Base-by-base conservation (phyloP, 2,329 filamentous ascomycete species). In the Neonectria faginata region DNA sequence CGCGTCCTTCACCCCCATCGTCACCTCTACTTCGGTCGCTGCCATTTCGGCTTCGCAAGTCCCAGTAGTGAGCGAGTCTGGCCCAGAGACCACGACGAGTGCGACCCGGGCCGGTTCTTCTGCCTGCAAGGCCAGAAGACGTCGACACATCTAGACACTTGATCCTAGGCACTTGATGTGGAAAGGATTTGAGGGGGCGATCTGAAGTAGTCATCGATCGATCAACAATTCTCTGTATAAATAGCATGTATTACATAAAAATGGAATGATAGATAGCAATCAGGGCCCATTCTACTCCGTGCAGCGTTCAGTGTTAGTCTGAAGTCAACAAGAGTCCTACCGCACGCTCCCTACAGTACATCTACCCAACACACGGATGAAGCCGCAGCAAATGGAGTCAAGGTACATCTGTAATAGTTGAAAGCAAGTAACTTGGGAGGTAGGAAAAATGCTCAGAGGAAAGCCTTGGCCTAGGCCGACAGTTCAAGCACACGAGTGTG, bases 71-170 rank as follows among this genome's bases (percentile, higher is more conserved):
- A 33, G 10, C 29, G 48, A 51, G n/a, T 18, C 48, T 36, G 31
- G 27, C n/a, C n/a, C 29, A 14, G 48, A 20, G n/a, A 29, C 27
- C 6, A 20, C 47, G 6, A 25, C 45, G 3, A 51, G 27, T 11
- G 22, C 47, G 3, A 16, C 18, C 27, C 27, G 27, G 2, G 47
- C n/a, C 20, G 48, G 48, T 12, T 51, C 48, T 51, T 33, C 48
- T n/a, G 48, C 48, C n/a, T 51, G 48, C 48, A 51, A 51, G n/a
- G 48, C 39, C 5, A 20, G 48, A 51, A 51, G 29, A 51, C 48
- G 48, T 16, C 48, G 48, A 11, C 48, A 51, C 39, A 42, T 42
- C n/a, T 42, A 42, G n/a, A 11, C n/a, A 39, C 36, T 36, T 16
- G 36, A 39, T 16, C 36, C 2, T 2, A n/a, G 6, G 16, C 6